Conservation (phyloP, 345 rosid genomes). For the Adansonia digitata region DNA sequence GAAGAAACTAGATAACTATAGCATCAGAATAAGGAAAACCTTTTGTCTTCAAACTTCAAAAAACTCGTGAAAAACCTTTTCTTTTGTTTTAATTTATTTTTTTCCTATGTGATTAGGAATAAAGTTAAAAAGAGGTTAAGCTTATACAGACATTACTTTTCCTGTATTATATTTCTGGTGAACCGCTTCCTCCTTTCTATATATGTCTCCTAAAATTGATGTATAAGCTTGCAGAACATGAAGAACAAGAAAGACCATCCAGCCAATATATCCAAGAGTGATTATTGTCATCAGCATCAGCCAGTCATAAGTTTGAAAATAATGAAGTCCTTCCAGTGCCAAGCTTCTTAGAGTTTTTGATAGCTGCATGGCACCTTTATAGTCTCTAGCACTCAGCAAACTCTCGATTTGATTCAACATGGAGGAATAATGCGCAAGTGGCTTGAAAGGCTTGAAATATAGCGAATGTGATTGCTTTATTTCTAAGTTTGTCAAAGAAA, state of each 20-base stretch:
- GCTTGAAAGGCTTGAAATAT: slow-evolving; percentile 77
- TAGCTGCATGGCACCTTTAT: slow-evolving; percentile 60
- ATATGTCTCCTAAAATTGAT: slow-evolving; percentile 46
- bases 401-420: slow-evolving; percentile 56
- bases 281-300: slow-evolving; percentile 83
- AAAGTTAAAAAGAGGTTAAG: slow-evolving; percentile 24
- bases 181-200: slow-evolving; percentile 41
- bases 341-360: slow-evolving; percentile 71
- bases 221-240: slow-evolving; percentile 87
- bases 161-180: slow-evolving; percentile 41
- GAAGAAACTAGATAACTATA: not conserved
- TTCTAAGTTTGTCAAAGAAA: slow-evolving; percentile 61
- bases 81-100: not conserved
- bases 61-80: not conserved
- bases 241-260: slow-evolving; percentile 82
- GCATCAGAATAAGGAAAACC: not conserved
- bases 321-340: slow-evolving; percentile 85
- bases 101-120: not conserved
- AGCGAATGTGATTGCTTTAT: slow-evolving; percentile 69
- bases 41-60: slow-evolving; percentile 1
- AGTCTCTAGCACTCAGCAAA: slow-evolving; percentile 45
- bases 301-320: slow-evolving; percentile 97
- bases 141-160: slow-evolving; percentile 67
- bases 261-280: slow-evolving; percentile 84
- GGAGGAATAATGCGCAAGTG: slow-evolving; percentile 44